These are phyloP conservation scores for Candida suzukii DNA, from an alignment of 805 yeast genomes.

Conservation along the genomic window DNA sequence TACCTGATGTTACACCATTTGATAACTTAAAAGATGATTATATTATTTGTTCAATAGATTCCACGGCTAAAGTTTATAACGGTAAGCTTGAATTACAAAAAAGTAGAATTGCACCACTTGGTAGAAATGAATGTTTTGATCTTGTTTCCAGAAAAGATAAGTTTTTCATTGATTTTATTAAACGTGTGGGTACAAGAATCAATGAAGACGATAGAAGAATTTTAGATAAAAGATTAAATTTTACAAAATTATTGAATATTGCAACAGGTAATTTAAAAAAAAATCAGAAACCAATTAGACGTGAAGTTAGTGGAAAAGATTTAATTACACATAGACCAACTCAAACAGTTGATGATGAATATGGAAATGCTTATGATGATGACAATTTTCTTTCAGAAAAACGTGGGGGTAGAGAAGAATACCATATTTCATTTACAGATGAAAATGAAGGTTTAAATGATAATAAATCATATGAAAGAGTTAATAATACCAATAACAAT, in stretches of 20 bases:
- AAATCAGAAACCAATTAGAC: too few relatives aligned
- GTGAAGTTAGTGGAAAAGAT: too few relatives aligned
- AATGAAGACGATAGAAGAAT: constrained; percentile 9
- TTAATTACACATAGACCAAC: too few relatives aligned
- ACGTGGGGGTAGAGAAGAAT: too few relatives aligned
- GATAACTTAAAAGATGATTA: constrained; percentile 9
- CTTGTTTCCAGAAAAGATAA: constrained; percentile 5
- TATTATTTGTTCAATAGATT: constrained; percentile 14
- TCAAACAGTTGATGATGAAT: too few relatives aligned
- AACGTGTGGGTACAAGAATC: constrained; percentile 7
- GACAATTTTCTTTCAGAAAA: too few relatives aligned
- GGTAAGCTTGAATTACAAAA: constrained; percentile 14
- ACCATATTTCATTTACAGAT: too few relatives aligned
- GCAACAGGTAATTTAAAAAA: too few relatives aligned
- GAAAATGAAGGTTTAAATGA: too few relatives aligned
- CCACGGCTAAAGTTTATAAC: constrained; percentile 9
- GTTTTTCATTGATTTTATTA: constrained; percentile 9
- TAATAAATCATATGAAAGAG: too few relatives aligned
- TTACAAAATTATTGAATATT: not conserved
- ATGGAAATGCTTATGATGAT: too few relatives aligned
- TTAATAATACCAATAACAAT: too few relatives aligned
- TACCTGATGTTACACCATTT: constrained; percentile 8
- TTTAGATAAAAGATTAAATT: constrained; percentile 4
- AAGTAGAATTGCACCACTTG: constrained; percentile 6
- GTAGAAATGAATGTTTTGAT: constrained; percentile 4